Conservation (phyloP, 2,329 filamentous ascomycete species). For the Sarocladium kiliense region DNA sequence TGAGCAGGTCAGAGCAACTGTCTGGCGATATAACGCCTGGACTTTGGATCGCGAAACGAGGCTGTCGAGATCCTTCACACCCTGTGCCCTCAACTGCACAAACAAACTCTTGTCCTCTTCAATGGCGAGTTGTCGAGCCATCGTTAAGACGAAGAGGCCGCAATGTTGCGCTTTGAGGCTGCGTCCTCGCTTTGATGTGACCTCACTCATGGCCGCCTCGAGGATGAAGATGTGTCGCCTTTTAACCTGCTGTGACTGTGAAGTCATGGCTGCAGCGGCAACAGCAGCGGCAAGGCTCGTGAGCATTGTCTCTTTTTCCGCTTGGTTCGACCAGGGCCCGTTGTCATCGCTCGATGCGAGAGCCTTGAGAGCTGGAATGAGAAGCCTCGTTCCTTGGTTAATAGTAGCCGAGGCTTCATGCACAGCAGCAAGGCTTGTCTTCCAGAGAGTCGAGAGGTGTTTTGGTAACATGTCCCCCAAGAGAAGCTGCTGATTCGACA, state of each 20-base stretch:
- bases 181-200: constrained; percentile 12
- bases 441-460: neutral
- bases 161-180: constrained; percentile 7
- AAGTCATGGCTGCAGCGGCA: constrained; percentile 19
- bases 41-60: neutral
- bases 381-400: constrained; percentile 14
- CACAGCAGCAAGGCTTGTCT: neutral
- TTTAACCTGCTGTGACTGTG: constrained; percentile 14
- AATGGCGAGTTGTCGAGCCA: constrained; percentile 23
- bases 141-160: constrained; percentile 19
- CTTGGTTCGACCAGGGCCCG: constrained; percentile 4
- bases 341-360: constrained; percentile 15
- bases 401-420: neutral
- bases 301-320: constrained; percentile 20
- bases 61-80: neutral
- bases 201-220: constrained; percentile 17
- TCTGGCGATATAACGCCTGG: constrained; percentile 20
- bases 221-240: constrained; percentile 21
- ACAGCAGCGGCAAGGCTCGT: constrained; percentile 25
- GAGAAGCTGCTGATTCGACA: neutral
- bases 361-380: constrained; percentile 17
- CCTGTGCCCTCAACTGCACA: neutral
- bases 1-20: constrained; percentile 36
- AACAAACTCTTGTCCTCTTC: neutral
- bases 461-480: neutral